Evolutionary conservation across 2,329 filamentous ascomycete species (phyloP), one percentile per base, ranked within the genome.

Genomic region (Microcera coccophila): DNA sequence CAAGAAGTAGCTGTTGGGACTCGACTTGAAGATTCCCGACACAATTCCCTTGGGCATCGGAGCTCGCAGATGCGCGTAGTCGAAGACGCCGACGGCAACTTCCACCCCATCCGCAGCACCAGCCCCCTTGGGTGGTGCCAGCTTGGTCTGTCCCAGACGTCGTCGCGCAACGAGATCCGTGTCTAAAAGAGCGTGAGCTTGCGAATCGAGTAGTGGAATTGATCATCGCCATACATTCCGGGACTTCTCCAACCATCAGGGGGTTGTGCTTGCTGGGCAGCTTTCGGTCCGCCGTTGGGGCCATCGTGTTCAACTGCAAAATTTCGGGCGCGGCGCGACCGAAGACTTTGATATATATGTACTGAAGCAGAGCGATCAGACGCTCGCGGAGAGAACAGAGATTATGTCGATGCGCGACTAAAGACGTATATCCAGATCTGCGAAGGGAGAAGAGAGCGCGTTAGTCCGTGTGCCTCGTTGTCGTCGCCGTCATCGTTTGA

Each of bases 41-140:
- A 83, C 81, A 55, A 97, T 84, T 52, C 93, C 90, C 67, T 90
- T 93, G 38, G 93, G 93, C 36, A 98, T 72, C 12, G 93, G 91
- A 47, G 90, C 91, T 61, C 91, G 86, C 38, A 98, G 76, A 64
- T 98, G 93, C 52, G 90, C 91, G 67, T 98, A 98, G 68, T 97
- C 93, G 64, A 98, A 95, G 36, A 84, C 81, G 39, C 88, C 89
- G 47, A 93, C 74, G 54, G 85, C 82, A 53, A 84, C 76, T 36
- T 81, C 74, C 63, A 88, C 87, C 43, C 82, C 80, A 50, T 88
- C 84, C 65, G 82, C 81, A n/a, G 84, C 72, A 55, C 85, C 82
- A 24, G 84, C 82, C 59, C 89, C 82, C 71, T 90, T 93, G 39
- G 90, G 82, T n/a, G n/a, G n/a, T 9, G 84, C 83, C 51, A 98